These are phyloP conservation scores for Tylopilus vinaceipallidus DNA, from an alignment of 768 basidiomycete genomes.

Conservation along the genomic window DNA sequence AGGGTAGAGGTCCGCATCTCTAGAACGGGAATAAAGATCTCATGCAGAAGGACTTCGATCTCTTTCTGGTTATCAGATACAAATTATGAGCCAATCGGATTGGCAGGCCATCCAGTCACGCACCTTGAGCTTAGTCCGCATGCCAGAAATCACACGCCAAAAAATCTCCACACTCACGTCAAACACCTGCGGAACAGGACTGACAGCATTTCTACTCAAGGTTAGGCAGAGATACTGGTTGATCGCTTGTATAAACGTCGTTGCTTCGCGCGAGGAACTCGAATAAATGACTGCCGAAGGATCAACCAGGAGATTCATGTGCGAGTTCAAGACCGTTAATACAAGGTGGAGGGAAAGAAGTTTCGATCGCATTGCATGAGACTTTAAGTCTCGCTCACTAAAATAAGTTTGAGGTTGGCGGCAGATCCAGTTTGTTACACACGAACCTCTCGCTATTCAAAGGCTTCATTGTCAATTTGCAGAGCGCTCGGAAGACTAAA, in stretches of 20 bases:
- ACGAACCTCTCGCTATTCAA: constrained; percentile 87
- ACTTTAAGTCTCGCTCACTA: constrained; percentile 93
- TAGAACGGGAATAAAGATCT: constrained; percentile 97
- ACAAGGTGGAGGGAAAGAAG: constrained; percentile 92
- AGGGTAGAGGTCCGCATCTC: constrained; percentile 97
- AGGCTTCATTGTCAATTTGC: constrained; percentile 98
- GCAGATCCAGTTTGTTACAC: not conserved
- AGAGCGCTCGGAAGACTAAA: constrained; percentile 93
- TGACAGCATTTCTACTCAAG: constrained; percentile 92
- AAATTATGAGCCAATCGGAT: constrained; percentile 8
- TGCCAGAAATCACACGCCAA: constrained; percentile 91
- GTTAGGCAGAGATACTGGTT: constrained; percentile 95
- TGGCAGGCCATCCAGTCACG: not conserved
- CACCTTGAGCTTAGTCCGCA: constrained; percentile 96
- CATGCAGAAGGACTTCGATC: constrained; percentile 96
- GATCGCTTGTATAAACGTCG: constrained; percentile 87
- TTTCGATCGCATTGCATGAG: constrained; percentile 97
- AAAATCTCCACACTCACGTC: constrained; percentile 98
- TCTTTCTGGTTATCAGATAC: constrained; percentile 70
- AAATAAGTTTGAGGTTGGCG: constrained; percentile 15
- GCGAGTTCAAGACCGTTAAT: constrained; percentile 85
- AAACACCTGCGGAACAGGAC: constrained; percentile 94
- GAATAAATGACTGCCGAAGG: constrained; percentile 90
- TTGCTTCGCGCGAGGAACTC: constrained; percentile 82
- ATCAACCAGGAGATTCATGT: constrained; percentile 88